Evolutionary conservation across 225 moss, liverwort and hornwort species (phyloP).

Genomic region (Physcomitrellopsis africana): DNA sequence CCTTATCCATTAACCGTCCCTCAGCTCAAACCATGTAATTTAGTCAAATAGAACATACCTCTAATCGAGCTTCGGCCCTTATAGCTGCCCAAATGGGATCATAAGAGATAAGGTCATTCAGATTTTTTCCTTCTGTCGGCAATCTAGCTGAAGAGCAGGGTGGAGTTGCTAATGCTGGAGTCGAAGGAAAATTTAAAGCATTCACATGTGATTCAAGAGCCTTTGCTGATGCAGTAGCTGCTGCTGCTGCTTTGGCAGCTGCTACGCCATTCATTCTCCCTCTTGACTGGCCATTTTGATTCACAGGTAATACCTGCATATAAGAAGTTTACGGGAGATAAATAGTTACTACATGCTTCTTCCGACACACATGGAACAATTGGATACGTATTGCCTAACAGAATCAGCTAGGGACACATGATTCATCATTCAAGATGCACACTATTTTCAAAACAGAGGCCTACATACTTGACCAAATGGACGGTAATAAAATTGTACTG

Average conservation of each 20-base stretch:
- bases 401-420: constrained; percentile 25
- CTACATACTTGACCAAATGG: not conserved
- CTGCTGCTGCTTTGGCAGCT: constrained; percentile 89
- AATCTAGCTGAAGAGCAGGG: constrained; percentile 65
- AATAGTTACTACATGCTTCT: constrained; percentile 16
- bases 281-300: constrained; percentile 50
- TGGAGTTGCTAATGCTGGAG: constrained; percentile 58
- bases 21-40: constrained; percentile 17
- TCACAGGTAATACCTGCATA: constrained; percentile 40
- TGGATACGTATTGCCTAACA: constrained; percentile 7
- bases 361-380: constrained; percentile 2
- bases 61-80: constrained; percentile 92
- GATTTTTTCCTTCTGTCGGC: constrained; percentile 53
- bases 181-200: constrained; percentile 52
- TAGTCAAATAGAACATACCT: constrained; percentile 53
- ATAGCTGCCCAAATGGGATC: constrained; percentile 98
- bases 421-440: constrained; percentile 28
- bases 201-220: constrained; percentile 80
- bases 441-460: constrained; percentile 18
- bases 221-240: constrained; percentile 83
- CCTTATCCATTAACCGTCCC: constrained; percentile 22
- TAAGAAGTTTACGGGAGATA: constrained; percentile 13
- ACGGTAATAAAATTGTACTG: constrained; percentile 17
- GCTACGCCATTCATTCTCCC: constrained; percentile 63
- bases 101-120: constrained; percentile 75